Percentiles rank a stretch among this genome's conserved stretches.
These are phyloP conservation scores for Glaciozyma antarctica DNA, from an alignment of 768 basidiomycete genomes.

Conservation along the genomic window DNA sequence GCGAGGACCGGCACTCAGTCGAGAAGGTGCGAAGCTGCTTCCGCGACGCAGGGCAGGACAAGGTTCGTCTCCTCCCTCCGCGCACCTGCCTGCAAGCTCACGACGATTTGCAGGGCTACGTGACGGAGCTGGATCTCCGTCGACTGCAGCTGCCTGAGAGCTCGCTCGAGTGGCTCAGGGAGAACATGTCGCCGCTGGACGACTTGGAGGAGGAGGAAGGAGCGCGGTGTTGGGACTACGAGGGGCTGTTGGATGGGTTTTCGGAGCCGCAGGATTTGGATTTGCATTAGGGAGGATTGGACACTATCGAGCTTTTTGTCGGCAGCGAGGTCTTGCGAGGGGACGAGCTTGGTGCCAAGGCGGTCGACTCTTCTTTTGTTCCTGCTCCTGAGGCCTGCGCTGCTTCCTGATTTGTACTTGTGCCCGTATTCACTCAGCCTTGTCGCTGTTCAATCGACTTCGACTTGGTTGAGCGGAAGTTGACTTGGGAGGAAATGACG, in stretches of 20 bases:
- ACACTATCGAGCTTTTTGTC: no score
- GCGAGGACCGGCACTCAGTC: constrained; percentile 85
- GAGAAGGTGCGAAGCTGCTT: constrained; percentile 90
- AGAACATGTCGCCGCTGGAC: constrained; percentile 57
- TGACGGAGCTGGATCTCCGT: constrained; percentile 85
- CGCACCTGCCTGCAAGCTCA: no score
- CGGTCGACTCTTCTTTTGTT: no score
- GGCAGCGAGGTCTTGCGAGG: no score
- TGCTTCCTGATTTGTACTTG: no score
- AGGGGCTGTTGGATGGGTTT: constrained; percentile 68
- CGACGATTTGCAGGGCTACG: constrained; percentile 84
- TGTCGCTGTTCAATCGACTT: no score
- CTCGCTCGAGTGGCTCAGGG: constrained; percentile 69
- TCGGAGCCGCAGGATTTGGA: constrained; percentile 41
- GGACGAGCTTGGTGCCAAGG: no score
- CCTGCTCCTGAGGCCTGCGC: no score
- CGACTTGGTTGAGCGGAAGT: no score
- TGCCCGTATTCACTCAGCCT: no score
- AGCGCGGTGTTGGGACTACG: constrained; percentile 45
- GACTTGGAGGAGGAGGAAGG: not conserved
- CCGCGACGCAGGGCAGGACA: constrained; percentile 78
- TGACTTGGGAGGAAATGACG: no score
- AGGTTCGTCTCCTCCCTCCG: constrained; percentile 53
- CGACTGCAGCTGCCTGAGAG: constrained; percentile 66
- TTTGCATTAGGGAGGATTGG: no score